Percentiles rank a stretch among this genome's conserved stretches.
These are phyloP conservation scores for Geotrichum candidum DNA, from an alignment of 1,139 yeast genomes.

Conservation along the genomic window DNA sequence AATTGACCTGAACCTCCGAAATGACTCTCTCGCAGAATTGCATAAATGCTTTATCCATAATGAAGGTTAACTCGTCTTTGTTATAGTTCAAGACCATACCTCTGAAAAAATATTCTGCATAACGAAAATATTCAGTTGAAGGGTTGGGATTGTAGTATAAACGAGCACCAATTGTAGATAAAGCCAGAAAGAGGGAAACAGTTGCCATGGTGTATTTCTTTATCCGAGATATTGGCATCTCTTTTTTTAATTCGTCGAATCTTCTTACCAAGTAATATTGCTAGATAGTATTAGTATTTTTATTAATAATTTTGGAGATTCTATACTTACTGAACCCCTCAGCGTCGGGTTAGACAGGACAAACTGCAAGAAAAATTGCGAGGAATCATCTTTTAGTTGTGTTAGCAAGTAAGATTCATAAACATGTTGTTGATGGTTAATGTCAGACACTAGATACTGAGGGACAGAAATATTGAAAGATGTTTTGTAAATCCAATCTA, in stretches of 20 bases:
- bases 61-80: neutral
- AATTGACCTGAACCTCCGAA: neutral
- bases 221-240: neutral
- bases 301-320: neutral
- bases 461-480: neutral
- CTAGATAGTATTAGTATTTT: neutral
- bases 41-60: neutral
- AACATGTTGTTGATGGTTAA: neutral
- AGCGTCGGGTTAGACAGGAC: neutral
- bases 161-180: neutral
- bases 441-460: neutral
- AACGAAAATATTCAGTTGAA: neutral
- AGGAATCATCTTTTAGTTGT: neutral
- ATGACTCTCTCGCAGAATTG: neutral
- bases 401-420: neutral
- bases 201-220: neutral
- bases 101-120: neutral
- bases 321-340: neutral
- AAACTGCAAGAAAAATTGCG: neutral
- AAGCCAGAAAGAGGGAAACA: neutral
- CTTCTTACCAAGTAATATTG: neutral
- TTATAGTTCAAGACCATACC: neutral
- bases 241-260: neutral
- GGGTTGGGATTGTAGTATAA: neutral
- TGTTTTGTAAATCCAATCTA: neutral